Base-by-base conservation (phyloP, 768 basidiomycete species). In the Hysterangium stoloniferum region DNA sequence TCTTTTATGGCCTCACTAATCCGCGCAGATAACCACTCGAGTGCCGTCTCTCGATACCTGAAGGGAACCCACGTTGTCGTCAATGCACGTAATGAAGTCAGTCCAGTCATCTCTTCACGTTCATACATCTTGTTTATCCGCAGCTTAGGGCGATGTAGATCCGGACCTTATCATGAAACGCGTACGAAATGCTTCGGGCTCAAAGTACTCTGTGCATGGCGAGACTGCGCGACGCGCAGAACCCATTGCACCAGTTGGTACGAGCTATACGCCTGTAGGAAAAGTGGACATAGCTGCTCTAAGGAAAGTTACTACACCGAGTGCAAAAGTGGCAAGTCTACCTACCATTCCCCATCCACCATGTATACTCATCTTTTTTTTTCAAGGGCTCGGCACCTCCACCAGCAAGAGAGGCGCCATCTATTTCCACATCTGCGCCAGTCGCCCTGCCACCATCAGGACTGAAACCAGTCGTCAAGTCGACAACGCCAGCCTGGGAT, bases 141-240 rank as follows among this genome's bases (percentile, higher is more conserved):
- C n/a, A n/a, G n/a, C n/a, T n/a, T 57, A 91, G 86, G 75, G 74
- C 44, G 95, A 97, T 67, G 87, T 97, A 19, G 66, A 79, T 0
- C 86, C 93, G 0, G 69, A 73, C 0, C 63, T 86, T 45, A 89
- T 97, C 66, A 88, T 89, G 80, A 79, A 80, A 52, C 80, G 86
- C 37, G 80, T 95, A n/a, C 83, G 84, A 70, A 82, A 84, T 15
- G 84, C 90, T 8, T 92, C 88, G 11, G 92, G 92, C n/a, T 80
- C 90, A 0, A 89, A 80, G 59, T 98, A 98, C 65, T 85, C 87
- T 3, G 73, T 79, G 1, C 91, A 93, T 59, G 82, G 84, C 43
- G 88, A 93, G 59, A 65, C 71, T n/a, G 64, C 84, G 0, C 80
- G 84, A 52, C 82, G 76, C 59, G 73, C 73, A 47, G 85, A 90